Conservation (phyloP, 2,329 filamentous ascomycete species). For the Botrytis pseudocinerea region DNA sequence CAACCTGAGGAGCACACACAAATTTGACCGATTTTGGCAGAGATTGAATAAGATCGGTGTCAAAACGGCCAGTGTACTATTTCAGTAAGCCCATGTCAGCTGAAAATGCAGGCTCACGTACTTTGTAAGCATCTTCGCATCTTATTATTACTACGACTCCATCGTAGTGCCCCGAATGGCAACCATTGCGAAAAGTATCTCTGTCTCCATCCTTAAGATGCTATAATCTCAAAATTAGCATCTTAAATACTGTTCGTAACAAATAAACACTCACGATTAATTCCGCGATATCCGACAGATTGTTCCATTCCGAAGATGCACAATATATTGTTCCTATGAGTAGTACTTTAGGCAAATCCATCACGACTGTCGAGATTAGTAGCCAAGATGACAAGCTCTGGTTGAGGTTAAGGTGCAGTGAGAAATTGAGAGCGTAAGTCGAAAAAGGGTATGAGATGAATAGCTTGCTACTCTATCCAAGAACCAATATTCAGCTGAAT, state of each 20-base stretch:
- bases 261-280: not conserved
- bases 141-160: not conserved
- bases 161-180: not conserved
- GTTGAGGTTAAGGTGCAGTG: too few relatives aligned
- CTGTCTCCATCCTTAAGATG: not conserved
- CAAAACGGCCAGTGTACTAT: conserved; percentile 56
- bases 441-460: not conserved
- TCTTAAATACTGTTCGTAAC: not conserved
- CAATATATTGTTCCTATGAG: not conserved
- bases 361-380: not conserved
- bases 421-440: not conserved
- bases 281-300: not conserved
- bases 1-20: conserved; percentile 67
- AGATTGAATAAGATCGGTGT: conserved; percentile 63
- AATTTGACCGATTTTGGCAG: conserved; percentile 54
- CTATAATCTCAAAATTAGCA: not conserved
- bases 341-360: not conserved
- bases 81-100: too few relatives aligned
- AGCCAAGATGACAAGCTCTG: not conserved
- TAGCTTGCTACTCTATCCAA: not conserved
- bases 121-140: not conserved
- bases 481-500: not conserved
- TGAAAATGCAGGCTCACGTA: not conserved
- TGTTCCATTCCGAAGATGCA: not conserved
- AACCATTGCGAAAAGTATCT: not conserved